phyloP scores from a whole-genome alignment of 805 yeast species.

The Metschnikowia borealis region DNA sequence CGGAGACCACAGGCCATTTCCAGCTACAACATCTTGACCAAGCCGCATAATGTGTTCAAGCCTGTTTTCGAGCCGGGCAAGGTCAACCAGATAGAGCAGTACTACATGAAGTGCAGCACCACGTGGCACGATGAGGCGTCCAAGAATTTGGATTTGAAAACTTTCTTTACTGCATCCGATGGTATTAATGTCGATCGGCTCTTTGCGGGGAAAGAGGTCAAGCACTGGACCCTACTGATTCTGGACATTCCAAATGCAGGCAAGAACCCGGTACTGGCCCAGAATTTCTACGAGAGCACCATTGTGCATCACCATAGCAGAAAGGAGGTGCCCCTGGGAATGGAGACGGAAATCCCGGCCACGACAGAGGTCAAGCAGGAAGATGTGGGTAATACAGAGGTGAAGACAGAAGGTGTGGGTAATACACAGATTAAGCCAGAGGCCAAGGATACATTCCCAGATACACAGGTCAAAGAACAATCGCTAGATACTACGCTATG shows the following conservation, averaged over 20 bases:
- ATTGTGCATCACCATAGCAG: constrained; percentile 46
- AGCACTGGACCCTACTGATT: constrained; percentile 59
- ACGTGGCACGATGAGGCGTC: constrained; percentile 39
- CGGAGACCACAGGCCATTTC: constrained; percentile 42
- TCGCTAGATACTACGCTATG: neutral
- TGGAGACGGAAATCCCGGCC: neutral
- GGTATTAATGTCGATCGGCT: constrained; percentile 26
- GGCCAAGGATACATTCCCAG: neutral
- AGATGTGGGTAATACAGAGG: neutral
- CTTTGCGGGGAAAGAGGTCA: constrained; percentile 23
- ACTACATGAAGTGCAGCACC: constrained; percentile 46
- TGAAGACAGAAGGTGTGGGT: neutral
- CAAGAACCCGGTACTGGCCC: constrained; percentile 53
- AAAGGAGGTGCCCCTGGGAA: neutral
- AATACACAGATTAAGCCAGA: constrained; percentile 1
- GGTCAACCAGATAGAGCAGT: constrained; percentile 54
- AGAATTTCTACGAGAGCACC: constrained; percentile 63
- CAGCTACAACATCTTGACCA: constrained; percentile 47
- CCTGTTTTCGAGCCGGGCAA: constrained; percentile 56
- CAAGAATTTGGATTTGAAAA: constrained; percentile 21
- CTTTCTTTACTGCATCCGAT: constrained; percentile 18
- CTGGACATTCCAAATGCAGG: constrained; percentile 79
- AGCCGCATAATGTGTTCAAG: constrained; percentile 47
- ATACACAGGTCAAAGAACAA: neutral
- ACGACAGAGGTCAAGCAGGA: neutral